phyloP scores from a whole-genome alignment of 140 eudicot species.

The Anethum foeniculum region DNA sequence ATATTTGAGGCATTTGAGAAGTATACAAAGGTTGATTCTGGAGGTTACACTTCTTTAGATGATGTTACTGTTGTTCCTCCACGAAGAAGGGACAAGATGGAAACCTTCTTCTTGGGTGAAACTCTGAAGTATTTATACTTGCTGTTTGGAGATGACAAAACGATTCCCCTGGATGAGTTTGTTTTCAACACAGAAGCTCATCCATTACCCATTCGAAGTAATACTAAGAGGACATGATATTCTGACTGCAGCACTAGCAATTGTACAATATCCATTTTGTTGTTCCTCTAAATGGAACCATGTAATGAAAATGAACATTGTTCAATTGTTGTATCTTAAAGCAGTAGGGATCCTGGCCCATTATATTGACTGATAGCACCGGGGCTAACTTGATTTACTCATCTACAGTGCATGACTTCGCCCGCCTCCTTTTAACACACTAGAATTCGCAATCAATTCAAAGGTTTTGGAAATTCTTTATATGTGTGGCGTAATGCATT shows the following conservation, averaged over 20 bases:
- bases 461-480: background rate
- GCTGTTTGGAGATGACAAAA: slow-evolving; percentile 45
- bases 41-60: slow-evolving; percentile 84
- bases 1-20: slow-evolving; percentile 92
- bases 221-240: slow-evolving; percentile 25
- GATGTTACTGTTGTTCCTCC: slow-evolving; percentile 92
- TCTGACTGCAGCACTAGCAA: slow-evolving; percentile 17
- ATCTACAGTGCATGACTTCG: slow-evolving; percentile 18
- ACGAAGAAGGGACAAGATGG: slow-evolving; percentile 80
- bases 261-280: slow-evolving; percentile 13
- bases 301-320: slow-evolving; percentile 14
- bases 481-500: background rate
- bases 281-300: slow-evolving; percentile 10
- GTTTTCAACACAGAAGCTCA: slow-evolving; percentile 97
- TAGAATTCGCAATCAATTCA: background rate
- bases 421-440: slow-evolving; percentile 18
- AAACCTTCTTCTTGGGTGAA: slow-evolving; percentile 88
- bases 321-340: slow-evolving; percentile 27
- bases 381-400: slow-evolving; percentile 13
- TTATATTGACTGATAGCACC: background rate
- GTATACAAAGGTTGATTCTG: slow-evolving; percentile 76
- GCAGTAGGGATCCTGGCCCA: slow-evolving; percentile 14
- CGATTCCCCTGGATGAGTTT: slow-evolving; percentile 65
- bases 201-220: slow-evolving; percentile 64
- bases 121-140: slow-evolving; percentile 78